Conservation (phyloP, 352 stramenopile species). For the Lagenidium giganteum region DNA sequence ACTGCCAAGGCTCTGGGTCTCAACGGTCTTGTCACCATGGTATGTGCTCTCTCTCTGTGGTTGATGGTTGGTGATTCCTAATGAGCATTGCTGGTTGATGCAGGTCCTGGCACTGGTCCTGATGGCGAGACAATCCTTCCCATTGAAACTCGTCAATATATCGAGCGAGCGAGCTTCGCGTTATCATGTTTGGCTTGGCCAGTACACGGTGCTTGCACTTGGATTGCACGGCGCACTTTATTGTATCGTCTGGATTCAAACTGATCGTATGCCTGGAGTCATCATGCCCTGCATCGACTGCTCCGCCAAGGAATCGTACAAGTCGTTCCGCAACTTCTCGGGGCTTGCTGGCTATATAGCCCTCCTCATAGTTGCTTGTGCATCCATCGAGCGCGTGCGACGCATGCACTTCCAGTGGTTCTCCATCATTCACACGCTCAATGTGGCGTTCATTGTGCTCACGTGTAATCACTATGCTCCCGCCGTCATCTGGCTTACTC, state of each 20-base stretch:
- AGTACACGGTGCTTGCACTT: constrained; percentile 29
- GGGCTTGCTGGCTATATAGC: constrained; percentile 29
- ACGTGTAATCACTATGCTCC: constrained; percentile 50
- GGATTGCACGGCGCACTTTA: constrained; percentile 39
- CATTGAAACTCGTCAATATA: constrained; percentile 36
- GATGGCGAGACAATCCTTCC: constrained; percentile 43
- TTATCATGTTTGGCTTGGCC: constrained; percentile 46
- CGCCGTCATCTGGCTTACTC: constrained; percentile 38
- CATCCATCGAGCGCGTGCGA: constrained; percentile 35
- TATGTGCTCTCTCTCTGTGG: not conserved
- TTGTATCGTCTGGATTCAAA: constrained; percentile 31
- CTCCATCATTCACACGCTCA: constrained; percentile 32
- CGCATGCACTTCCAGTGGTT: constrained; percentile 39
- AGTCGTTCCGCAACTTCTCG: constrained; percentile 46
- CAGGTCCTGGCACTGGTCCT: constrained; percentile 41
- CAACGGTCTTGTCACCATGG: constrained; percentile 23
- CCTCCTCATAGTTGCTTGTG: constrained; percentile 25
- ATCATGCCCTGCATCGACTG: constrained; percentile 46
- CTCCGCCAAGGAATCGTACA: constrained; percentile 33
- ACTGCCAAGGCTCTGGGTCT: constrained; percentile 37
- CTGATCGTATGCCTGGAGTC: constrained; percentile 31
- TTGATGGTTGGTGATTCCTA: no score
- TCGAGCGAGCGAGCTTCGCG: constrained; percentile 34
- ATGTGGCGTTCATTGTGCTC: constrained; percentile 27
- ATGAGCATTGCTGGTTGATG: no score